phyloP scores from a whole-genome alignment of 371 early-diverging fungal genomes.

The Syncephalastrum sp. region DNA sequence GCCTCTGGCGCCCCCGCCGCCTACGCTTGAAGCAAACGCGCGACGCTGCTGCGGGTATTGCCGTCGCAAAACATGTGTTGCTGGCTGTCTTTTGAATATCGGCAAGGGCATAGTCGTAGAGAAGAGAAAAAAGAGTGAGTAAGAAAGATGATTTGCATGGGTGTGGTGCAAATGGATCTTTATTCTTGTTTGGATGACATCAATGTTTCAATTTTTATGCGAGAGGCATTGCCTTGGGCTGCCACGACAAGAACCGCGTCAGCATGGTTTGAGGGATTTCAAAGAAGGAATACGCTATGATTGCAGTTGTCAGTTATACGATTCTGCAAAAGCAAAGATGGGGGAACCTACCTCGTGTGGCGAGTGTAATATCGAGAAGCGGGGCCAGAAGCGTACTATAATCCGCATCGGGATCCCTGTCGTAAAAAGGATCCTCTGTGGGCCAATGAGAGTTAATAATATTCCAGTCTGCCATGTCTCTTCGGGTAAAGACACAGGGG shows the following conservation, averaged over 20 bases:
- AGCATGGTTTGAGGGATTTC: conserved; percentile 45
- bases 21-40: not conserved
- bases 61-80: not conserved
- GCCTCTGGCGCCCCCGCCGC: not conserved
- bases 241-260: conserved; percentile 42
- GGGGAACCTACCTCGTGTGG: conserved; percentile 32
- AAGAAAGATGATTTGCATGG: not conserved
- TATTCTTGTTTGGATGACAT: conserved; percentile 10
- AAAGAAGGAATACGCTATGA: conserved; percentile 44
- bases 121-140: conserved; percentile 5
- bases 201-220: conserved; percentile 12
- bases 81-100: not conserved
- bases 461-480: conserved; percentile 34
- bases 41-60: conserved; percentile 4
- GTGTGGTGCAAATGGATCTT: not conserved
- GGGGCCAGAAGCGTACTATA: conserved; percentile 33
- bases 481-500: conserved; percentile 38
- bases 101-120: not conserved
- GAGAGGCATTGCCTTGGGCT: conserved; percentile 17
- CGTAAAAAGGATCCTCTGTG: not conserved
- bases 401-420: conserved; percentile 16
- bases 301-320: not conserved
- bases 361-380: conserved; percentile 39
- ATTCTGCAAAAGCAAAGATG: not conserved
- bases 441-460: conserved; percentile 26